Evolutionary conservation across 169 alveolate genomes (phyloP).

Genomic region (Plasmodium reichenowi): DNA sequence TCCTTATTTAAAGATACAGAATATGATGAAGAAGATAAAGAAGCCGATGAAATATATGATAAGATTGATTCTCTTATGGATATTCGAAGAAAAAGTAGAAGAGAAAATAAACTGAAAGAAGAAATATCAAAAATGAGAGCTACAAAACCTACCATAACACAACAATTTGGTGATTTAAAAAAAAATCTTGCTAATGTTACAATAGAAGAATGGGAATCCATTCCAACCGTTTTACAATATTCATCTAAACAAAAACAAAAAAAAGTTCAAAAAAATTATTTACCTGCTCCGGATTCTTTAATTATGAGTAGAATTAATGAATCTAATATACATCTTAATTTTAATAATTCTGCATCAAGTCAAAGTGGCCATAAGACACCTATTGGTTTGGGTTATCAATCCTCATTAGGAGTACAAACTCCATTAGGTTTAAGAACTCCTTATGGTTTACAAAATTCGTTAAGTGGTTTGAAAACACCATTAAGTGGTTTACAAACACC

Average conservation of each 20-base stretch:
- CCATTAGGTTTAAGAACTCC: constrained; percentile 92
- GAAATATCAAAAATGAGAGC: constrained; percentile 90
- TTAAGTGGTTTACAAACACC: constrained; percentile 85
- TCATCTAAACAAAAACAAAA: constrained; percentile 90
- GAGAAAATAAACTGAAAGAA: constrained; percentile 91
- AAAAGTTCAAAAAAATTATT: constrained; percentile 89
- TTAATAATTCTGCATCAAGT: constrained; percentile 77
- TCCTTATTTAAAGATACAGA: constrained; percentile 88
- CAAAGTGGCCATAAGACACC: constrained; percentile 82
- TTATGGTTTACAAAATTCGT: constrained; percentile 85
- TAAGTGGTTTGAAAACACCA: constrained; percentile 86
- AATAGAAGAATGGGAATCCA: constrained; percentile 97
- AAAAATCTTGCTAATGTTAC: constrained; percentile 86
- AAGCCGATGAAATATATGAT: constrained; percentile 94
- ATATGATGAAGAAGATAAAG: constrained; percentile 95
- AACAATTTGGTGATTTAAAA: constrained; percentile 80
- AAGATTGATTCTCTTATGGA: constrained; percentile 93
- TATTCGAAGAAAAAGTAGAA: constrained; percentile 91
- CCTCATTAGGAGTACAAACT: constrained; percentile 85
- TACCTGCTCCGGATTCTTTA: constrained; percentile 95
- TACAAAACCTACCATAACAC: constrained; percentile 83
- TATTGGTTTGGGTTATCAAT: constrained; percentile 79
- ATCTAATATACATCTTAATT: constrained; percentile 81
- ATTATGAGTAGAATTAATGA: constrained; percentile 83
- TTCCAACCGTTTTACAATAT: constrained; percentile 96